Base-by-base conservation (phyloP, 2,329 filamentous ascomycete genomes). In the Alternaria triticimaculans region DNA sequence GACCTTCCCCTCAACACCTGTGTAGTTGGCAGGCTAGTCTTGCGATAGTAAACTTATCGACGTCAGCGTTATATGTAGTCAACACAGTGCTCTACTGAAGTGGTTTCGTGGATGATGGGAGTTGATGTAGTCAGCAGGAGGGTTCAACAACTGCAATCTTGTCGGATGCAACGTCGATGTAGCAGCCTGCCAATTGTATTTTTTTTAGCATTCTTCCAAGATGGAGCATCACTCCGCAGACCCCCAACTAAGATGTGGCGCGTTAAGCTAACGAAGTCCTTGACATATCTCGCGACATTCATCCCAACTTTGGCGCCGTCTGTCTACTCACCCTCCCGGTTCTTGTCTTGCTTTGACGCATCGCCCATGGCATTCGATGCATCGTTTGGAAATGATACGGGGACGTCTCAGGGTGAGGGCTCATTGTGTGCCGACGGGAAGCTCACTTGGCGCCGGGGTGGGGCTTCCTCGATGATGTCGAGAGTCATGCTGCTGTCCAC, bases 131-230 rank as follows among this genome's bases (percentile, higher is more conserved):
- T 11, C n/a, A 41, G 15, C 37, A 41, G 4, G 37, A 18, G 8
- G 15, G n/a, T 3, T 41, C 0, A 0, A 18, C n/a, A 18, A 41
- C 5, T 18, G 1, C 37, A 18, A 41, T 1, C 0, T 6, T 41
- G 4, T 41, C 1, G 4, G 1, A 41, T 10, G 6, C 3, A 41
- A 41, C 4, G 37, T 11, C n/a, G 37, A 41, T 41, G 37, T 41
- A 18, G 37, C 37, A 41, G 8, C 33, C 33, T 41, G 33, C 3
- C 4, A 4, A 9, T 37, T n/a, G 15, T n/a, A 9, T n/a, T n/a
- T 37, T n/a, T n/a, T 12, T 21, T 21, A 21, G 21, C 21, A 21
- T 21, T 4, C 21, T 21, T 21, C 21, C 21, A 21, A 21, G 21
- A 21, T 21, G 21, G 21, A 21, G 21, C 21, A 21, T 21, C 21